These are phyloP conservation scores for Penicillium sp. DNA, from an alignment of 2,329 filamentous ascomycete species.

Conservation along the genomic window DNA sequence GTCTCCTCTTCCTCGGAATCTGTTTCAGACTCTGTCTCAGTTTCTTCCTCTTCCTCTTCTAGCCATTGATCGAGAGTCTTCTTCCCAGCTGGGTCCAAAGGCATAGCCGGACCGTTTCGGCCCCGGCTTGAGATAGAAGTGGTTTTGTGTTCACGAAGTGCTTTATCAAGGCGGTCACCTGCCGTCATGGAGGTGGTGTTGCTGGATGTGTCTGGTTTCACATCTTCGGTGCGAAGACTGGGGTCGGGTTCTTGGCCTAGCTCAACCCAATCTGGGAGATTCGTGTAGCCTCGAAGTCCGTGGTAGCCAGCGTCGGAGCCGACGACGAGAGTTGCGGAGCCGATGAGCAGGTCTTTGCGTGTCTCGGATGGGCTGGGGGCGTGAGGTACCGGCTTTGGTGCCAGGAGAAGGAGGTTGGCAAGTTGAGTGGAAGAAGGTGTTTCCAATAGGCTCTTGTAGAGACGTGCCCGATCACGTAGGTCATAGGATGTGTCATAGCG, in stretches of 20 bases:
- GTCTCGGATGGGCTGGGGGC: constrained; percentile 84
- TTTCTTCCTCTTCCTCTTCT: constrained; percentile 57
- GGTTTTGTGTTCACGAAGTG: constrained; percentile 41
- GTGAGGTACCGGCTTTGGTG: constrained; percentile 90
- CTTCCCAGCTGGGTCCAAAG: constrained; percentile 47
- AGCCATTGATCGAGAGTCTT: constrained; percentile 95
- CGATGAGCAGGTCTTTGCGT: constrained; percentile 72
- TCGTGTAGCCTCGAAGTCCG: constrained; percentile 73
- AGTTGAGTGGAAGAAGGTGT: constrained; percentile 75
- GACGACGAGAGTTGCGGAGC: constrained; percentile 80
- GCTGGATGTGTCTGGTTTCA: constrained; percentile 32
- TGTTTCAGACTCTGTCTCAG: constrained; percentile 52
- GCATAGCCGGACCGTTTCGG: constrained; percentile 16
- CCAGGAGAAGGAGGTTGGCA: constrained; percentile 83
- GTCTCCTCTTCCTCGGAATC: constrained; percentile 50
- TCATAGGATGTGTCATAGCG: constrained; percentile 95
- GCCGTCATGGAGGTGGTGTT: constrained; percentile 34
- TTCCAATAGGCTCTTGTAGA: constrained; percentile 80
- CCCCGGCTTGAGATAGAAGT: constrained; percentile 10
- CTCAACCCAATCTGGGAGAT: constrained; percentile 80
- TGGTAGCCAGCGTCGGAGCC: constrained; percentile 71
- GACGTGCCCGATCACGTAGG: constrained; percentile 81
- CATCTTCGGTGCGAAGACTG: constrained; percentile 62
- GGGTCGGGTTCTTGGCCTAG: constrained; percentile 76
- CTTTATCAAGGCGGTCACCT: constrained; percentile 43